Evolutionary conservation across 192 early-diverging fungal genomes (phyloP).

Genomic region (Backusella macrospora): DNA sequence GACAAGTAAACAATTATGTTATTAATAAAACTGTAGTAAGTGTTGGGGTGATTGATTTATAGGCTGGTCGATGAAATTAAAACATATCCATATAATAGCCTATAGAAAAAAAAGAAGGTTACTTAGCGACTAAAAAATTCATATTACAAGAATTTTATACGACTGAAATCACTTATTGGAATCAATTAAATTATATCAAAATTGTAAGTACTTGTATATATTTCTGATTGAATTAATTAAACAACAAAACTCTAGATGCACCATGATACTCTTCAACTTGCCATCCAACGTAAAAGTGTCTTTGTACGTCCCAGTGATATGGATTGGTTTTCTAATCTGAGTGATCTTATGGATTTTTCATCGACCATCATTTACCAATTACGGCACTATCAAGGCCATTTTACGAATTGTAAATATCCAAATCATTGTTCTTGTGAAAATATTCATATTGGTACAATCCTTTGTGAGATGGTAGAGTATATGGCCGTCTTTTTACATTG

Average conservation of each 20-base stretch:
- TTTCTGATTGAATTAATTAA: neutral
- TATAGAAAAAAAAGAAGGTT: neutral
- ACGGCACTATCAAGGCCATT: neutral
- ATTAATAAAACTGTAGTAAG: neutral
- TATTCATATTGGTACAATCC: conserved; percentile 11
- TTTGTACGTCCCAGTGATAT: conserved; percentile 18
- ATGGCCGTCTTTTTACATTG: conserved; percentile 21
- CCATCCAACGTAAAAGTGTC: conserved; percentile 16
- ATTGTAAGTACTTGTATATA: conserved; percentile 20
- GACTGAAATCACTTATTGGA: conserved; percentile 40
- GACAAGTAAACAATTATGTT: neutral
- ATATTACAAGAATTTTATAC: conserved; percentile 39
- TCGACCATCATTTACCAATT: conserved; percentile 10
- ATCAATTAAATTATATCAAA: conserved; percentile 48
- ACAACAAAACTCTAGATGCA: conserved; percentile 33
- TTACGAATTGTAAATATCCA: neutral
- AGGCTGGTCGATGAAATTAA: too few relatives aligned
- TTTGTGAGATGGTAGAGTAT: conserved; percentile 19
- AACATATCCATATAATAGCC: neutral
- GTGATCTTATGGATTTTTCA: conserved; percentile 26
- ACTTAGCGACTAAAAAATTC: conserved; percentile 24
- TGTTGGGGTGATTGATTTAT: neutral
- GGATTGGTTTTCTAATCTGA: conserved; percentile 21
- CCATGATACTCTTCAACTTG: conserved; percentile 38
- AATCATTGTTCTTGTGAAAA: neutral